Conservation (phyloP, 2,329 filamentous ascomycete species). For the Ceratocystis ficicola region DNA sequence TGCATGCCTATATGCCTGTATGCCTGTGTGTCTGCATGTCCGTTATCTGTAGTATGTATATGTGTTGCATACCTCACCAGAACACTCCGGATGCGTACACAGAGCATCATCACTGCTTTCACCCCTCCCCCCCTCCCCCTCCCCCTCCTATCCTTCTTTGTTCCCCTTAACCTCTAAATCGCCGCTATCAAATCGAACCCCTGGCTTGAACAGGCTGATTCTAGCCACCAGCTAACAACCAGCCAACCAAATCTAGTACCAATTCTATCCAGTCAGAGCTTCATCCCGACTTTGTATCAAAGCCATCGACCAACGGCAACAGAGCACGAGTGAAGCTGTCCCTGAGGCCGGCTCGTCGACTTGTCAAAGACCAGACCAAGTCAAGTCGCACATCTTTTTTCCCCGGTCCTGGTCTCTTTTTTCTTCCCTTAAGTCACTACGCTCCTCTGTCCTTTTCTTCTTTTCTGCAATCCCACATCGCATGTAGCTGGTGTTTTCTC, state of each 20-base stretch:
- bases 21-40: neutral
- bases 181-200: constrained; percentile 3
- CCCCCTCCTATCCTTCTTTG: neutral
- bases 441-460: neutral
- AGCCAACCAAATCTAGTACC: neutral
- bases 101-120: neutral
- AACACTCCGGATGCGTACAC: neutral
- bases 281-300: neutral
- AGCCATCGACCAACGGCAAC: neutral
- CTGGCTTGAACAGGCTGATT: constrained; percentile 1
- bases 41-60: neutral
- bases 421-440: neutral
- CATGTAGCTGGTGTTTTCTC: neutral
- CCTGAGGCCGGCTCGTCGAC: neutral
- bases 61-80: too few species aligned
- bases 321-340: neutral
- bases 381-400: neutral
- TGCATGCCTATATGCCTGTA: neutral
- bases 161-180: neutral
- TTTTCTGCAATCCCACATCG: neutral
- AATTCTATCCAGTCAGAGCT: constrained; percentile 4
- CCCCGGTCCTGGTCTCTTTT: neutral
- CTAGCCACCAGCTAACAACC: neutral
- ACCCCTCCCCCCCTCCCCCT: neutral
- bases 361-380: neutral